phyloP scores from a whole-genome alignment of 2,329 filamentous ascomycete species.

The Xylariaceae sp. region DNA sequence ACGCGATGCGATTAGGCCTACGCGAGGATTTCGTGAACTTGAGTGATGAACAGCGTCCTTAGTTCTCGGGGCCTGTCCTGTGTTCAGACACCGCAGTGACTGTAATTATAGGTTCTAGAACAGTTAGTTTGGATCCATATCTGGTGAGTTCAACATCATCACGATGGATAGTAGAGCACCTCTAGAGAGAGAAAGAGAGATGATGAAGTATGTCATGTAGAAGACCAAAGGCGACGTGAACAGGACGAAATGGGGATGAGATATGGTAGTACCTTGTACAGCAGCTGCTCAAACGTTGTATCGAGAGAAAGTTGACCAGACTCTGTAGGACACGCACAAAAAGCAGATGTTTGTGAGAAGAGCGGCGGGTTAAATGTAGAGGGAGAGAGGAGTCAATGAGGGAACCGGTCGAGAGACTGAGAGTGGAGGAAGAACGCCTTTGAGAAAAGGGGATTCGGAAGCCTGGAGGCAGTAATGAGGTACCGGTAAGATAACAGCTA shows the following conservation, averaged over 20 bases:
- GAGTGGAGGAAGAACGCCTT: not conserved
- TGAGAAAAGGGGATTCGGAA: not conserved
- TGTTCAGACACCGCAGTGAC: not conserved
- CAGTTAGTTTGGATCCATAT: not conserved
- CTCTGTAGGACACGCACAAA: not conserved
- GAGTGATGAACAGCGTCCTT: not conserved
- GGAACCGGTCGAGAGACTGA: not conserved
- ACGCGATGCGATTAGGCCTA: not conserved
- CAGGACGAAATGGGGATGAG: not conserved
- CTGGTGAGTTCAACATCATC: not conserved
- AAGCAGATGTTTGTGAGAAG: not conserved
- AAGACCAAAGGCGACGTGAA: not conserved
- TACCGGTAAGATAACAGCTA: not conserved
- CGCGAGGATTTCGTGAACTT: not conserved
- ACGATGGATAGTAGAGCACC: not conserved
- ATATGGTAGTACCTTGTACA: constrained; percentile 1
- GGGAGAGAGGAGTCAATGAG: not conserved
- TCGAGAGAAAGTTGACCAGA: not conserved
- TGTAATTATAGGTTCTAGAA: not conserved
- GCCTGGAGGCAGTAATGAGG: no score
- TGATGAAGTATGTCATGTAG: not conserved
- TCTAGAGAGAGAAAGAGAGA: not conserved
- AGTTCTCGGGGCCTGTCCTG: not conserved
- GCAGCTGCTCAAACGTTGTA: not conserved
- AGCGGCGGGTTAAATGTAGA: not conserved